Conservation (phyloP, 768 basidiomycete species). For the Gymnopilus junonius region DNA sequence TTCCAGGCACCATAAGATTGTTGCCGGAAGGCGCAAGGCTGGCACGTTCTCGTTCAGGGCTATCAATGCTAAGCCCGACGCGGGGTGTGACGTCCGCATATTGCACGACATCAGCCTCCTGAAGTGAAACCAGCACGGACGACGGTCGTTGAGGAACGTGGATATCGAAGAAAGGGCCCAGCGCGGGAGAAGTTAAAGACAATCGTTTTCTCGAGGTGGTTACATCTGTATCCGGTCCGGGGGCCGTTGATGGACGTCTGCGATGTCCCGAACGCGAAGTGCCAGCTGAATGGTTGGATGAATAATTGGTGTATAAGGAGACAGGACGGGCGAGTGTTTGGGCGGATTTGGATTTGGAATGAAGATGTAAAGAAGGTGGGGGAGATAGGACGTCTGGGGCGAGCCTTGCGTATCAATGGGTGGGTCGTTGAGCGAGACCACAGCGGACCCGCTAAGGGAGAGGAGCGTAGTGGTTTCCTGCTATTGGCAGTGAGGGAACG, state of each 20-base stretch:
- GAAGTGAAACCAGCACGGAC: neutral
- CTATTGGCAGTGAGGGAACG: constrained; percentile 8
- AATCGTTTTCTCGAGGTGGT: neutral
- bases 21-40: neutral
- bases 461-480: constrained; percentile 42
- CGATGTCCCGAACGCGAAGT: neutral
- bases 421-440: constrained; percentile 26
- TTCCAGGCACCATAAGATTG: neutral
- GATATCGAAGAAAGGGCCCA: neutral
- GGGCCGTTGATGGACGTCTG: constrained; percentile 10
- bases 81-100: neutral
- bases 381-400: constrained; percentile 15
- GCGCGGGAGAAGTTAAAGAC: neutral
- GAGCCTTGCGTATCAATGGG: constrained; percentile 2
- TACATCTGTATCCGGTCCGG: constrained; percentile 1
- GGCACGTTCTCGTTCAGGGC: neutral
- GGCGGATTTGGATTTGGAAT: constrained; percentile 5
- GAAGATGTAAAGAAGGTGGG: neutral
- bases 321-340: constrained; percentile 1
- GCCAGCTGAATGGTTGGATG: neutral
- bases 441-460: constrained; percentile 46
- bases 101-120: neutral
- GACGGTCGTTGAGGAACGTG: neutral
- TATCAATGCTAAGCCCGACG: neutral
- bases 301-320: neutral